Percentiles rank a stretch among this genome's conserved stretches.
Conservation (phyloP, 768 basidiomycete genomes). For the Lentinus tigrinus region DNA sequence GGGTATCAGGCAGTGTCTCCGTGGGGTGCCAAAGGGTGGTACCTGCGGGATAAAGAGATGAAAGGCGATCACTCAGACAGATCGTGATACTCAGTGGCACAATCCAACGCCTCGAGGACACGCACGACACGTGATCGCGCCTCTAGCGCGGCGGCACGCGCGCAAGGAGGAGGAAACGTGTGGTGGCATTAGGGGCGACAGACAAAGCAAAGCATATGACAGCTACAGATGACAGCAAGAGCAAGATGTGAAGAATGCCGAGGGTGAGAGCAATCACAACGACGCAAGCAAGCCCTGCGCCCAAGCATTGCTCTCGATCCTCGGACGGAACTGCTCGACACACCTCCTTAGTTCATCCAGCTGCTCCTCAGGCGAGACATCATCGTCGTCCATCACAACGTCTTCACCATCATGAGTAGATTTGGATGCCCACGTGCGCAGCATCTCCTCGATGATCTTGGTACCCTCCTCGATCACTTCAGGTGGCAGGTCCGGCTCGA, state of each 20-base stretch:
- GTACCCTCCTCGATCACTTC: slow-evolving; percentile 79
- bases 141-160: too few relatives aligned
- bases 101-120: too few relatives aligned
- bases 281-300: slow-evolving; percentile 53
- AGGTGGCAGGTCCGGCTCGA: slow-evolving; percentile 46
- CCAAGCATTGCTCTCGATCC: slow-evolving; percentile 81
- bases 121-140: too few relatives aligned
- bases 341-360: slow-evolving; percentile 53
- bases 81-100: too few relatives aligned
- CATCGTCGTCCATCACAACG: slow-evolving; percentile 51
- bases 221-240: slow-evolving; percentile 1
- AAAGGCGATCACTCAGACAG: too few relatives aligned
- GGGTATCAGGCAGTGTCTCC: too few relatives aligned
- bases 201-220: not conserved
- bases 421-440: slow-evolving; percentile 61
- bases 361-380: slow-evolving; percentile 32
- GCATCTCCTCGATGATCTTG: slow-evolving; percentile 73
- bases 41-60: too few relatives aligned
- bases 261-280: slow-evolving; percentile 5
- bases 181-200: not conserved
- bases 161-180: too few relatives aligned
- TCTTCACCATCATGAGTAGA: slow-evolving; percentile 40
- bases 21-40: too few relatives aligned
- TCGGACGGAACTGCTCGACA: slow-evolving; percentile 62
- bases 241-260: not conserved